A percentile compares a stretch with the other conserved stretches of the same genome.
Conservation (phyloP, 164 flowering plant genomes). For the Amborella trichopoda region DNA sequence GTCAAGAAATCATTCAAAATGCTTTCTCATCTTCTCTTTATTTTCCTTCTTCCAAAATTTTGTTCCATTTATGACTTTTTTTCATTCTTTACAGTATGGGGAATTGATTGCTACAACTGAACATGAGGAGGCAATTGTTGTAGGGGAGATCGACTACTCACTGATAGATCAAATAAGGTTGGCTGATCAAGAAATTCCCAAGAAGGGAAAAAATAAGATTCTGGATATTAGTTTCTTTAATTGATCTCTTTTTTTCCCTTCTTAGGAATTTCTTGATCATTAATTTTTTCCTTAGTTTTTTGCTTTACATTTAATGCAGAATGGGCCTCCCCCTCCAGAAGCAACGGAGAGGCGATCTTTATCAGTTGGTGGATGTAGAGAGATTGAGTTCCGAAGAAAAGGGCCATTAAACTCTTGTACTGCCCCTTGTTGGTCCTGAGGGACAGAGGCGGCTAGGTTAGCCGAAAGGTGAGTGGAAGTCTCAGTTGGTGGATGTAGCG, state of each 20-base stretch:
- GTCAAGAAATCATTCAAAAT: neutral
- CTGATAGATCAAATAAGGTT: constrained; percentile 67
- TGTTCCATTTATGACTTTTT: neutral
- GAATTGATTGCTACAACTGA: constrained; percentile 85
- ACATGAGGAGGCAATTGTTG: constrained; percentile 65
- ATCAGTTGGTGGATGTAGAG: constrained; percentile 75
- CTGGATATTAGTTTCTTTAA: neutral
- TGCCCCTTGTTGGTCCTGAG: no score
- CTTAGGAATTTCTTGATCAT: neutral
- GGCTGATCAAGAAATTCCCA: no score
- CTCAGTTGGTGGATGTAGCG: no score
- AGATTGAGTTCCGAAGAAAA: constrained; percentile 38
- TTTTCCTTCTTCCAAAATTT: neutral
- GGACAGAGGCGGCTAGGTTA: no score
- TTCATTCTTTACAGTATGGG: constrained; percentile 54
- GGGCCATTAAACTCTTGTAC: no score
- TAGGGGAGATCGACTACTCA: constrained; percentile 85
- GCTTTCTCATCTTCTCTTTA: neutral
- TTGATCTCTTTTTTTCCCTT: neutral
- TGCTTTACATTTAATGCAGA: constrained; percentile 22
- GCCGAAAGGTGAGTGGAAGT: no score
- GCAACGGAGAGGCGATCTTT: constrained; percentile 87
- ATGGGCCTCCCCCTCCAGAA: constrained; percentile 58
- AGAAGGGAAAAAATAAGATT: no score
- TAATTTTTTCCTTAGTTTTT: neutral